A percentile compares a stretch with the other conserved stretches of the same genome.
phyloP scores from a whole-genome alignment of 2,329 filamentous ascomycete genomes.

The Arachnopeziza araneosa region DNA sequence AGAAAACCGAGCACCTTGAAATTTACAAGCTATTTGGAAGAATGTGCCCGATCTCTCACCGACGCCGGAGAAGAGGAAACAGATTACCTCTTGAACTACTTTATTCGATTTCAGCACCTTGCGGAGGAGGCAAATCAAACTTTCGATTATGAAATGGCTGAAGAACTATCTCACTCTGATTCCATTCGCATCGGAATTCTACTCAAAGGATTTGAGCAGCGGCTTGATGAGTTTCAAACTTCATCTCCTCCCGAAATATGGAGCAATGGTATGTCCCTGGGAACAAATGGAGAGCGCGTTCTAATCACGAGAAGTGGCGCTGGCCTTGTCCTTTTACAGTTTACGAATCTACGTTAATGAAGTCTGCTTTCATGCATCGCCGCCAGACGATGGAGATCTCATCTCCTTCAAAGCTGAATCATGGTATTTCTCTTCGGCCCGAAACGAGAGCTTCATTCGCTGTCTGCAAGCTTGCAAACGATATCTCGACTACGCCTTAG shows the following conservation, averaged over 20 bases:
- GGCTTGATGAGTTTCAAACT: background rate
- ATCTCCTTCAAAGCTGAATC: background rate
- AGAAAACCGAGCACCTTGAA: background rate
- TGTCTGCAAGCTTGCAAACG: background rate
- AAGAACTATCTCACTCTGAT: background rate
- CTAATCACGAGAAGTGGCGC: background rate
- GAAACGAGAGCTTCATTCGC: background rate
- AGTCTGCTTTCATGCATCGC: background rate
- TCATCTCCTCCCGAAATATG: background rate
- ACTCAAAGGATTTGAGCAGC: background rate
- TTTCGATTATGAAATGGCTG: background rate
- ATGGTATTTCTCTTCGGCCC: background rate
- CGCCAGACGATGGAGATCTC: background rate
- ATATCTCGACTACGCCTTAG: background rate
- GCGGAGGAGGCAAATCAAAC: background rate
- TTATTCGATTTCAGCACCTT: background rate
- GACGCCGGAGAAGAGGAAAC: background rate
- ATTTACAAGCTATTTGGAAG: background rate
- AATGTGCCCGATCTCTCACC: background rate
- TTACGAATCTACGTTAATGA: background rate
- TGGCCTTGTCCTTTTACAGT: background rate
- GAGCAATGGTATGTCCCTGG: background rate
- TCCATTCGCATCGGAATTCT: background rate
- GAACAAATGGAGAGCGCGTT: background rate
- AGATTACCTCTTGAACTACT: background rate